Evolutionary conservation across 2,329 filamentous ascomycete genomes (phyloP).

Genomic region (Penicillium sp.): DNA sequence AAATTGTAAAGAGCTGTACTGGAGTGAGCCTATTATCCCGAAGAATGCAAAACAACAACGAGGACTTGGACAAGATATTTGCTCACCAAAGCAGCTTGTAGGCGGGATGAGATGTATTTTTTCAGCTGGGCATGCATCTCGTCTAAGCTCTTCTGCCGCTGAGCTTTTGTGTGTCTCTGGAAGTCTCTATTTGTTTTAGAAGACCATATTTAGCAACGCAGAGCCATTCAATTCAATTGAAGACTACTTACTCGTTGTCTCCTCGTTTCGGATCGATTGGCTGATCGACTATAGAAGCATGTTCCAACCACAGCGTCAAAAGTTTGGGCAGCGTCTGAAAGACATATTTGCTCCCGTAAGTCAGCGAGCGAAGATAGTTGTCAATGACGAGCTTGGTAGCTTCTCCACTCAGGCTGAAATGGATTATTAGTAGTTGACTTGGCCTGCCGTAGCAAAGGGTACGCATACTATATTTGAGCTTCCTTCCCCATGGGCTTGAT

Average conservation of each 20-base stretch:
- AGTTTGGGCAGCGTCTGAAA: slow-evolving; percentile 92
- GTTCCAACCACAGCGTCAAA: slow-evolving; percentile 89
- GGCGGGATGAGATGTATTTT: slow-evolving; percentile 64
- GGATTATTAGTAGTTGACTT: slow-evolving; percentile 19
- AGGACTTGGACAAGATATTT: neutral
- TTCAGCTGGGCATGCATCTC: slow-evolving; percentile 71
- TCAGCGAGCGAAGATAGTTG: slow-evolving; percentile 84
- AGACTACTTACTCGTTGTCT: slow-evolving; percentile 40
- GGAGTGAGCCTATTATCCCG: slow-evolving; percentile 5
- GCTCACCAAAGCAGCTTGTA: slow-evolving; percentile 47
- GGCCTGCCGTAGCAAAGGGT: neutral
- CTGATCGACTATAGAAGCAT: slow-evolving; percentile 73
- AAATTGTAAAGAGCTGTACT: slow-evolving; percentile 55
- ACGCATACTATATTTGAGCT: slow-evolving; percentile 60
- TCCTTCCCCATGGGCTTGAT: slow-evolving; percentile 73
- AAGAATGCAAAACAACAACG: too few relatives aligned
- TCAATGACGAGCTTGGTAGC: slow-evolving; percentile 85
- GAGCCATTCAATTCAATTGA: neutral
- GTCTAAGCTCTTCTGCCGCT: slow-evolving; percentile 64
- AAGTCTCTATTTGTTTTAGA: slow-evolving; percentile 38
- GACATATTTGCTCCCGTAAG: slow-evolving; percentile 89
- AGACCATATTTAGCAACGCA: neutral
- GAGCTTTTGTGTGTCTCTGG: slow-evolving; percentile 46
- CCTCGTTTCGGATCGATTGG: slow-evolving; percentile 52
- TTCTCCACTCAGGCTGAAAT: slow-evolving; percentile 67